Percentiles rank a stretch among this genome's conserved stretches.
Evolutionary conservation across 2,329 filamentous ascomycete genomes (phyloP).

Genomic region (Aspergillus hortae): DNA sequence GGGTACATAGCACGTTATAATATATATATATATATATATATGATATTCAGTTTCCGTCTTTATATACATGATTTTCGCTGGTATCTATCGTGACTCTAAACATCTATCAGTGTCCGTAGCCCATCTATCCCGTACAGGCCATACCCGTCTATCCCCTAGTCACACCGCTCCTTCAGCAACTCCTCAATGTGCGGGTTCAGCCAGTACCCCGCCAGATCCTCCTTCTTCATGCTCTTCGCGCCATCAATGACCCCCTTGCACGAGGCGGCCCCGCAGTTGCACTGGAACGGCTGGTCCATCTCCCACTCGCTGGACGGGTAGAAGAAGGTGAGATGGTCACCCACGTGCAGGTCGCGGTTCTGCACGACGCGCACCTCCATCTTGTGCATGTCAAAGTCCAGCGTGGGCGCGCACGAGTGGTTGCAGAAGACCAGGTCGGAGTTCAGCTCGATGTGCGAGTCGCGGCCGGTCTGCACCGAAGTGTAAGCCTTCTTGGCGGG

Average conservation of each 20-base stretch:
- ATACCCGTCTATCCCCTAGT: neutral
- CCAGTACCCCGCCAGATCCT: conserved; percentile 37
- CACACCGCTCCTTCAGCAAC: conserved; percentile 21
- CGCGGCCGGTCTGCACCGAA: conserved; percentile 49
- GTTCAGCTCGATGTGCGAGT: conserved; percentile 55
- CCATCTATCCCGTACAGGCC: neutral
- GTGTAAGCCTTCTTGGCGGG: conserved; percentile 47
- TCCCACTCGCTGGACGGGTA: conserved; percentile 50
- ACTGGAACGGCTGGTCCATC: conserved; percentile 47
- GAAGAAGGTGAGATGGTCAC: conserved; percentile 47
- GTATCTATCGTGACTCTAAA: neutral
- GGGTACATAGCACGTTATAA: neutral
- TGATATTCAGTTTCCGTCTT: neutral
- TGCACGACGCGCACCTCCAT: conserved; percentile 40
- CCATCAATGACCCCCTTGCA: conserved; percentile 42
- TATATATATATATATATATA: neutral
- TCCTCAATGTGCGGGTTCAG: conserved; percentile 42
- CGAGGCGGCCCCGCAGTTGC: conserved; percentile 36
- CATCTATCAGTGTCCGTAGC: neutral
- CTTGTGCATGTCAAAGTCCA: conserved; percentile 52
- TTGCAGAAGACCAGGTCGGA: conserved; percentile 57
- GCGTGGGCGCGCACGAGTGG: conserved; percentile 51
- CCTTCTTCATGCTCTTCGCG: conserved; percentile 32
- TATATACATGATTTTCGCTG: neutral
- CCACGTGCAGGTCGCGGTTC: conserved; percentile 35